Evolutionary conservation across 2,329 filamentous ascomycete species (phyloP).

Genomic region (Aspergillus fructus): DNA sequence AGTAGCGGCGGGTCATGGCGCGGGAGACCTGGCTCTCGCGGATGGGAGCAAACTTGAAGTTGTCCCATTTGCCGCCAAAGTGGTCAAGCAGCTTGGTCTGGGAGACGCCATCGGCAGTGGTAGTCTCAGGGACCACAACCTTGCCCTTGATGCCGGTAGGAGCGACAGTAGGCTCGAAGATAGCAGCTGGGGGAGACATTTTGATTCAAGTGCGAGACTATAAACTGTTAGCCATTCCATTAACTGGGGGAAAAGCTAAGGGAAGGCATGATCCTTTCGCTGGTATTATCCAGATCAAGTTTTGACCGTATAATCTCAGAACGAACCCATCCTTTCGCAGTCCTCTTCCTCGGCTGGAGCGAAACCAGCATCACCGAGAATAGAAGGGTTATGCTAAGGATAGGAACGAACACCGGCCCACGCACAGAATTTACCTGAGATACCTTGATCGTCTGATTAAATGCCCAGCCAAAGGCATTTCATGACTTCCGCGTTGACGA

Average conservation of each 20-base stretch:
- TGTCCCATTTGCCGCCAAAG: conserved; percentile 75
- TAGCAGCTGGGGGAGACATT: conserved; percentile 79
- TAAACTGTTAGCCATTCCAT: conserved; percentile 43
- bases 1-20: conserved; percentile 93
- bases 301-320: conserved; percentile 84
- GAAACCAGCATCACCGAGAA: conserved; percentile 6
- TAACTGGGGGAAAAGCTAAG: conserved; percentile 39
- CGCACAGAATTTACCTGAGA: conserved; percentile 52
- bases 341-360: background rate
- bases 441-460: conserved; percentile 49
- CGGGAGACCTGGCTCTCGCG: conserved; percentile 89
- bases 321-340: conserved; percentile 30
- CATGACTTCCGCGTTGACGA: conserved; percentile 37
- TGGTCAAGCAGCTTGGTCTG: conserved; percentile 60
- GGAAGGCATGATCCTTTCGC: conserved; percentile 97
- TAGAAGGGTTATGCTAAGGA: conserved; percentile 13
- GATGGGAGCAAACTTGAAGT: conserved; percentile 80
- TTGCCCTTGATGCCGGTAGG: conserved; percentile 42
- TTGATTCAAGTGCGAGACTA: conserved; percentile 37
- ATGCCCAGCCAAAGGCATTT: conserved; percentile 38
- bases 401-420: conserved; percentile 63
- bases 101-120: conserved; percentile 36
- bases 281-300: conserved; percentile 99
- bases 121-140: conserved; percentile 45
- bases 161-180: conserved; percentile 52